phyloP scores from a whole-genome alignment of 257 asterid species.

The Plectranthus barbatus region DNA sequence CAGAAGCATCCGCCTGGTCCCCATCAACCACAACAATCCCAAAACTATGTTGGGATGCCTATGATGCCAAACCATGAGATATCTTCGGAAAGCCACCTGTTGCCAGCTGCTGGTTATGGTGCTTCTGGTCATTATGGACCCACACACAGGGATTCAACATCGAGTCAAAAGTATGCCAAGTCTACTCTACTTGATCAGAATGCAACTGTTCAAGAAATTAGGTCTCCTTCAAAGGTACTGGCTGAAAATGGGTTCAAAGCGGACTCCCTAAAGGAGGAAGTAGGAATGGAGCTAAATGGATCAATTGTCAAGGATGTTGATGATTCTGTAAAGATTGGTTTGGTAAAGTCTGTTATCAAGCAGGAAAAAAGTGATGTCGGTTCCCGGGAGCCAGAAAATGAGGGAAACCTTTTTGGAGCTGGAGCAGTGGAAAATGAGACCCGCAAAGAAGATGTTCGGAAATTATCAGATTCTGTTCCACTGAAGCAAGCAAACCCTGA shows the following conservation, averaged over 20 bases:
- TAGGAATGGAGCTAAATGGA: slow-evolving; percentile 7
- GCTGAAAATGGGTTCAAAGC: slow-evolving; percentile 35
- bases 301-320: slow-evolving; percentile 22
- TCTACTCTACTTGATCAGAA: slow-evolving; percentile 30
- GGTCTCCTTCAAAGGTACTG: slow-evolving; percentile 29
- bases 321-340: slow-evolving; percentile 31
- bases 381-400: slow-evolving; percentile 32
- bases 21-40: slow-evolving; percentile 50
- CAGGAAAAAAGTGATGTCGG: slow-evolving; percentile 30
- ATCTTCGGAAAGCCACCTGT: slow-evolving; percentile 32
- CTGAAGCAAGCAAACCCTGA: slow-evolving; percentile 23
- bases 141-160: slow-evolving; percentile 29
- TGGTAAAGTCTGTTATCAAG: slow-evolving; percentile 33
- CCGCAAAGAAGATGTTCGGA: slow-evolving; percentile 10
- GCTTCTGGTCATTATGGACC: slow-evolving; percentile 34
- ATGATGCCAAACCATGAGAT: slow-evolving; percentile 41
- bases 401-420: slow-evolving; percentile 29
- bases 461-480: slow-evolving; percentile 16
- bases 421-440: slow-evolving; percentile 13
- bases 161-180: slow-evolving; percentile 30
- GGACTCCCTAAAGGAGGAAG: slow-evolving; percentile 23
- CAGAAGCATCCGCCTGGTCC: slow-evolving; percentile 13
- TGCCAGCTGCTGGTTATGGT: slow-evolving; percentile 39
- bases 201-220: slow-evolving; percentile 21
- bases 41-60: slow-evolving; percentile 41